These are phyloP conservation scores for Coemansia sp. DNA, from an alignment of 192 early-diverging fungal genomes.

Conservation along the genomic window DNA sequence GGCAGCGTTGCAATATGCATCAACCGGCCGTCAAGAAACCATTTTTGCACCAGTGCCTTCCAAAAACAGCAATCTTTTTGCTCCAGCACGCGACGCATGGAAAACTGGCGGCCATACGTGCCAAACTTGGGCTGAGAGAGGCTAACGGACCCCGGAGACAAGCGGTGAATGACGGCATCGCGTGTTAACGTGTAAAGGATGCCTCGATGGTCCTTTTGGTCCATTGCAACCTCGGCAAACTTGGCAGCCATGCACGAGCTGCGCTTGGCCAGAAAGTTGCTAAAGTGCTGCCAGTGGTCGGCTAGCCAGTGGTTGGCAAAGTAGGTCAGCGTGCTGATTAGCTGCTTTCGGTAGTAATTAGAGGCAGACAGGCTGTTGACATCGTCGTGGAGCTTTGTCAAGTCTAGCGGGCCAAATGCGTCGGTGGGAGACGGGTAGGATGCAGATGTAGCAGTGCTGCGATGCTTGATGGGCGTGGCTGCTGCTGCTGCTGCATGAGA, in stretches of 20 bases:
- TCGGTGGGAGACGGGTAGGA: slow-evolving; percentile 47
- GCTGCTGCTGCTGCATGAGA: slow-evolving; percentile 40
- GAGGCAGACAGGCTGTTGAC: slow-evolving; percentile 32
- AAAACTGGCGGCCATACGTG: slow-evolving; percentile 56
- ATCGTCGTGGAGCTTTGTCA: slow-evolving; percentile 46
- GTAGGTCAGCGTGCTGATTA: slow-evolving; percentile 40
- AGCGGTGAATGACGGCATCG: slow-evolving; percentile 48
- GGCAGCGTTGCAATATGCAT: slow-evolving; percentile 42
- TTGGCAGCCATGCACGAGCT: slow-evolving; percentile 54
- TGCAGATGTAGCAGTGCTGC: slow-evolving; percentile 24
- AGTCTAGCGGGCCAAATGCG: slow-evolving; percentile 41
- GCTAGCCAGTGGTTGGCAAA: slow-evolving; percentile 40
- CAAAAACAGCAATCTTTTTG: slow-evolving; percentile 30
- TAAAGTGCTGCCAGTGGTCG: slow-evolving; percentile 29
- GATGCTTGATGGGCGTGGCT: slow-evolving; percentile 25
- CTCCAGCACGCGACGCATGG: slow-evolving; percentile 35
- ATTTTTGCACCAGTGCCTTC: slow-evolving; percentile 38
- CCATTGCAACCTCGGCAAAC: slow-evolving; percentile 60
- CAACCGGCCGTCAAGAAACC: slow-evolving; percentile 34
- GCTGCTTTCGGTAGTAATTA: slow-evolving; percentile 48
- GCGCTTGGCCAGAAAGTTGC: slow-evolving; percentile 48
- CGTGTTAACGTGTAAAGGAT: slow-evolving; percentile 49
- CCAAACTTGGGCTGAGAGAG: slow-evolving; percentile 51
- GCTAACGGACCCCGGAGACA: slow-evolving; percentile 24
- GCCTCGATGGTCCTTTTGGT: slow-evolving; percentile 15